phyloP scores from a whole-genome alignment of 2,329 filamentous ascomycete species.

The Chaetomium strumarium region DNA sequence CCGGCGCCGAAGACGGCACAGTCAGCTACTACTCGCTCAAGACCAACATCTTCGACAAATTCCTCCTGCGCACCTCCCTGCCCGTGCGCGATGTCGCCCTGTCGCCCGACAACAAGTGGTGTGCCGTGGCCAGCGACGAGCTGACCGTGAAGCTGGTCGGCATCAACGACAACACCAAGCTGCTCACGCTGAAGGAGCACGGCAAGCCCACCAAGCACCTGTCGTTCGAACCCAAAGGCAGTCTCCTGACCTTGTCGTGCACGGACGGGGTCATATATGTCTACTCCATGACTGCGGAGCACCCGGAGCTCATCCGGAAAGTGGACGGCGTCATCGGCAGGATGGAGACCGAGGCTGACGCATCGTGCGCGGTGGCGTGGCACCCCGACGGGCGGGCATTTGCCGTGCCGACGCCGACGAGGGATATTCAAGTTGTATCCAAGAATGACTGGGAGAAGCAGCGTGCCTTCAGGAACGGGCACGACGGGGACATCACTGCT shows the following conservation, averaged over 20 bases:
- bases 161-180: conserved; percentile 67
- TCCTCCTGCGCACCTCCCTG: conserved; percentile 76
- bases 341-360: conserved; percentile 70
- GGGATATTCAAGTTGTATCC: conserved; percentile 83
- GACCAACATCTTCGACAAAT: conserved; percentile 67
- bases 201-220: conserved; percentile 85
- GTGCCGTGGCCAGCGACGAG: conserved; percentile 94
- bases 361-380: conserved; percentile 73
- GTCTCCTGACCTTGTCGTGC: conserved; percentile 72
- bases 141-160: conserved; percentile 85
- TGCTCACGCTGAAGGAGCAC: conserved; percentile 78
- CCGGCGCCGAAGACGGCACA: conserved; percentile 91
- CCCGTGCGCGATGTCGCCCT: conserved; percentile 82
- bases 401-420: conserved; percentile 73
- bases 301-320: conserved; percentile 75
- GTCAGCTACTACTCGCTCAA: conserved; percentile 87
- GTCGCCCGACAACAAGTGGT: conserved; percentile 77
- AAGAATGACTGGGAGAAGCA: conserved; percentile 85
- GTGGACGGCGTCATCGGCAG: conserved; percentile 80
- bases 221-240: conserved; percentile 75
- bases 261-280: conserved; percentile 86
- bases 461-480: conserved; percentile 69
- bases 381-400: conserved; percentile 93
- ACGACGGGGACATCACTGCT: conserved; percentile 79
- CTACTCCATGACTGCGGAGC: conserved; percentile 72